Evolutionary conservation across 768 basidiomycete genomes (phyloP), one percentile per base, ranked within the genome.

Genomic region (Psilocybe cubensis): DNA sequence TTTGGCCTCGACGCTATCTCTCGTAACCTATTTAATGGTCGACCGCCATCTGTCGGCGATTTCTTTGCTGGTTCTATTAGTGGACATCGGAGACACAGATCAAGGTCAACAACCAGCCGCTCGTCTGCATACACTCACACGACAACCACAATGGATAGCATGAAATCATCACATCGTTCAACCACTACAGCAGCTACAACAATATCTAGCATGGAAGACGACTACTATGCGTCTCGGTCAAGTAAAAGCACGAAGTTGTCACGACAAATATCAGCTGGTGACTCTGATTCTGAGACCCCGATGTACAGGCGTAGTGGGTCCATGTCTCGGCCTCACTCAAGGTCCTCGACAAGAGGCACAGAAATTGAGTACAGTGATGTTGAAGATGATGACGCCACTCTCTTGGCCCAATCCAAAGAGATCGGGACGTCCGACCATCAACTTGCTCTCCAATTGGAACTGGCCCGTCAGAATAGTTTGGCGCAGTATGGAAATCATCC

Each of bases 1-100:
- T 94, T 96, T 68, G 87, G 91, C 29, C 79, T 98, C 51, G 95
- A 98, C 66, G 89, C 86, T 18, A 89, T 98, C 63, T 94, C 93
- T 18, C 84, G 93, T 42, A 95, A 94, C 71, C 80, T 98, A 25
- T 96, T 97, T 74, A 86, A 82, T 64, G 69, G 83, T 5, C 83
- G 86, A 2, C 82, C 88, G 27, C 90, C 87, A 8, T 83, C 85
- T 8, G 85, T 87, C 74, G 83, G 83, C 28, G 92, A 95, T 60
- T 78, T 93, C 54, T 93, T 94, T 67, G 83, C 86, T 27, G 86
- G 85, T 4, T 87, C 88, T 0, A 83, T 89, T 31, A 88, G 81
- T 64, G 78, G 85, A 54, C 85, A 86, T 66, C 82, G 82, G 57
- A 85, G 89, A 21, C 79, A 83, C 21, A 88, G 89, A 66, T 92